Base-by-base conservation (phyloP, 2,329 filamentous ascomycete species). In the Penicillium sp. region DNA sequence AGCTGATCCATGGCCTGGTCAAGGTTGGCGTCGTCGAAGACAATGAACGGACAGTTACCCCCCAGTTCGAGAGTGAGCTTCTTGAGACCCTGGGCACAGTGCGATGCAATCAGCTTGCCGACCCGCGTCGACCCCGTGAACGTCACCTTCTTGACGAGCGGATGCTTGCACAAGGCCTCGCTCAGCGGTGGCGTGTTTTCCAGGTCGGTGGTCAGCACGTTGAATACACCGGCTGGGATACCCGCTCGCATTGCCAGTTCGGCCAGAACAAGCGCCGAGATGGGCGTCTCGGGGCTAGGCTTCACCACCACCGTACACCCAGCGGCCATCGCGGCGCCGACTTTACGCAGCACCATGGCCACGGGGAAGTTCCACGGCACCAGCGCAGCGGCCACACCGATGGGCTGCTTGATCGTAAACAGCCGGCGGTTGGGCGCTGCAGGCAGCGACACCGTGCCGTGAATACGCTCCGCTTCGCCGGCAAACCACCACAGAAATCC, bases 291-390 rank as follows among this genome's bases (percentile, higher is more conserved):
- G 0, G 83, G 83, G 3, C 79, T 83, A 2, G 84, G 81, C 65
- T 87, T 87, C 11, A 79, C 73, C 19, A 90, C 73, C 79, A 90
- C 86, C 1, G 83, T 82, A 57, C 83, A 87, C 1, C 84, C 84
- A 3, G 83, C 83, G 1, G 84, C 84, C 26, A 87, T 64, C 1
- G 83, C 83, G 5, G 83, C 80, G 33, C 78, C 74, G 2, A 77
- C 81, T 58, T 87, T 87, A 20, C 84, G 72, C 36, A 86, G 61
- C 5, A 86, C 74, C 79, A 87, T 72, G 20, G 80, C 81, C 35
- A 84, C 72, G 0, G 81, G 81, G 49, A 85, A 86, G 54, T 87
- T 85, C 83, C 83, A 87, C 4, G 84, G 83, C 2, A 86, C 82
- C 11, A 87, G 66, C 0, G 83, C 83, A 0, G 76, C 83, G 0